Evolutionary conservation across 2,329 filamentous ascomycete species (phyloP).

Genomic region (Ceratocystis smalleyi): DNA sequence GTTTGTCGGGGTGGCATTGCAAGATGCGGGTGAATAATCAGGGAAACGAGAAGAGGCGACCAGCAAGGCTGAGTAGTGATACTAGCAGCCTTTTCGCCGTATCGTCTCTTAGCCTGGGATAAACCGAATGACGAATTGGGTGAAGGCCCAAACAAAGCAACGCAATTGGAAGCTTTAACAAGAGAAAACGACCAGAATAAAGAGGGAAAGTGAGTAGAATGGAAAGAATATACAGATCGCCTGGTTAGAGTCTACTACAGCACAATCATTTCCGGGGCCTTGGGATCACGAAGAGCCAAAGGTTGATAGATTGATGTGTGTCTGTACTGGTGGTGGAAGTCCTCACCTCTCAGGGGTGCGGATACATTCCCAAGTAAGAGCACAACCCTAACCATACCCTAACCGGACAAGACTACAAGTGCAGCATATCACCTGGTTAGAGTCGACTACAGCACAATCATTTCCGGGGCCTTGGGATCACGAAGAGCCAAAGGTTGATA

Average conservation of each 20-base stretch:
- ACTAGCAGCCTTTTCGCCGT: neutral
- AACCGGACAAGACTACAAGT: neutral
- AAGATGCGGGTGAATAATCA: constrained; percentile 9
- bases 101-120: neutral
- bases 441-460: too few relatives aligned
- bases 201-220: neutral
- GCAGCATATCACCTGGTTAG: too few relatives aligned
- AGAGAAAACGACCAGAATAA: neutral
- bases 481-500: neutral
- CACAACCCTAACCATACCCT: neutral
- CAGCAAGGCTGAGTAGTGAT: neutral
- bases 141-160: neutral
- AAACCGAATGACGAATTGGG: neutral
- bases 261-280: neutral
- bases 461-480: neutral
- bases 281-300: neutral
- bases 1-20: constrained; percentile 55
- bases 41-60: neutral
- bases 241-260: neutral
- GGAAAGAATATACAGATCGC: neutral
- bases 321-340: neutral
- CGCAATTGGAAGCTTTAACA: neutral
- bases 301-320: neutral
- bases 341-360: neutral
- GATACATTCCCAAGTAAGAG: neutral